Evolutionary conservation across 2,329 filamentous ascomycete species (phyloP).

Genomic region (Tolypocladium ovalisporum): DNA sequence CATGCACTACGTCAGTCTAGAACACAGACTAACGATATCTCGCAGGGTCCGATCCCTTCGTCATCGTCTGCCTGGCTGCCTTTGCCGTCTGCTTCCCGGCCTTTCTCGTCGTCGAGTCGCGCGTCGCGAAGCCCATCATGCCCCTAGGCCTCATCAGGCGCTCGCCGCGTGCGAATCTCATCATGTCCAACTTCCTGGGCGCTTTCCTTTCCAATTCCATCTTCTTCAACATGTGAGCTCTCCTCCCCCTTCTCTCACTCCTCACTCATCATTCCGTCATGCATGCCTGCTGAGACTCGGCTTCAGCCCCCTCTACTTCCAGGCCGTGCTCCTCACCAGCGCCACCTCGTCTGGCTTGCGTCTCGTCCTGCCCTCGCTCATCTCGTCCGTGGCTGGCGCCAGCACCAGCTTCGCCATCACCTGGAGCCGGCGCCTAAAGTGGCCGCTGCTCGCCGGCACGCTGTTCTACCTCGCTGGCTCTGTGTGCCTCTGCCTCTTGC

Average conservation of each 20-base stretch:
- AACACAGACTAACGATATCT: not conserved
- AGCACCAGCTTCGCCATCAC: conserved; percentile 52
- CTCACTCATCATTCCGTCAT: not conserved
- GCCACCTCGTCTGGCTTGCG: conserved; percentile 64
- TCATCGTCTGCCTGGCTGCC: conserved; percentile 38
- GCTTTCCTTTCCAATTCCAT: conserved; percentile 43
- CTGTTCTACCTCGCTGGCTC: conserved; percentile 38
- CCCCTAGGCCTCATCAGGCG: conserved; percentile 40
- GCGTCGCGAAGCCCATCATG: conserved; percentile 45
- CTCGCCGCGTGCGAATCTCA: conserved; percentile 44
- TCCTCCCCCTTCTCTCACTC: not conserved
- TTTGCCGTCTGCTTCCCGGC: conserved; percentile 36
- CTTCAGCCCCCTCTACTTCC: conserved; percentile 59
- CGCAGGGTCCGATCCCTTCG: conserved; percentile 45
- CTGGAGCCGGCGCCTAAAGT: conserved; percentile 47
- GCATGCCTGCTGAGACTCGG: not conserved
- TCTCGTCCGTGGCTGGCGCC: conserved; percentile 42
- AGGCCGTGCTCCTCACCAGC: conserved; percentile 58
- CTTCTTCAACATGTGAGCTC: conserved; percentile 46
- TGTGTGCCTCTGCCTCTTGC: conserved; percentile 36
- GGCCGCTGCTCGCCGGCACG: conserved; percentile 42
- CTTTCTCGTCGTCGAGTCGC: conserved; percentile 42
- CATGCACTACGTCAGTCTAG: not conserved
- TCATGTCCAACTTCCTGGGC: conserved; percentile 43
- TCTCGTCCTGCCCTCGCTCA: conserved; percentile 52